These are phyloP conservation scores for Aspergillus sp. DNA, from an alignment of 2,329 filamentous ascomycete species.

Conservation along the genomic window DNA sequence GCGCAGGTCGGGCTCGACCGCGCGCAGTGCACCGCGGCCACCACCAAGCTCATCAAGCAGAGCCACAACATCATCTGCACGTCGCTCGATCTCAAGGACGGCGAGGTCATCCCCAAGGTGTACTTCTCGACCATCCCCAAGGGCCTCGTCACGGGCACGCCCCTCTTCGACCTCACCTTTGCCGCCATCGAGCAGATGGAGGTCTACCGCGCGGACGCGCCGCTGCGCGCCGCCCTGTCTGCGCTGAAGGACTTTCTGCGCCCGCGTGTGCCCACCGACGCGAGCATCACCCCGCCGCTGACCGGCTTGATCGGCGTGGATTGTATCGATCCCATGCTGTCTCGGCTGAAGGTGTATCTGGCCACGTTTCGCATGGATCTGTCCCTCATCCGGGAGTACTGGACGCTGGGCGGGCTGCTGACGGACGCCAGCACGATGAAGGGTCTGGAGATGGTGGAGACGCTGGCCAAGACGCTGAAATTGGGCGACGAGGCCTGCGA, in stretches of 20 bases:
- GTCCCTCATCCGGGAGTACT: not conserved
- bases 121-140: not conserved
- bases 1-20: not conserved
- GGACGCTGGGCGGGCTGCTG: not conserved
- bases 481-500: constrained; percentile 1
- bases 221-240: not conserved
- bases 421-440: not conserved
- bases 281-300: not conserved
- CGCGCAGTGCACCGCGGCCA: not conserved
- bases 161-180: not conserved
- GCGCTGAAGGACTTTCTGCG: not conserved
- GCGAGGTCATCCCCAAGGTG: not conserved
- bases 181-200: not conserved
- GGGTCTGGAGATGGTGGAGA: not conserved
- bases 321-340: not conserved
- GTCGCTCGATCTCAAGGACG: not conserved
- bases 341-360: not conserved
- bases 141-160: not conserved
- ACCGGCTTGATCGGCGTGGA: not conserved
- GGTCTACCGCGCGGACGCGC: not conserved
- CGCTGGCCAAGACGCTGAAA: not conserved
- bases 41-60: not conserved
- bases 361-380: constrained; percentile 2
- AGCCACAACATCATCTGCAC: not conserved
- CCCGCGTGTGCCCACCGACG: not conserved